phyloP scores from a whole-genome alignment of 192 early-diverging fungal genomes.

The Lobosporangium transversale region DNA sequence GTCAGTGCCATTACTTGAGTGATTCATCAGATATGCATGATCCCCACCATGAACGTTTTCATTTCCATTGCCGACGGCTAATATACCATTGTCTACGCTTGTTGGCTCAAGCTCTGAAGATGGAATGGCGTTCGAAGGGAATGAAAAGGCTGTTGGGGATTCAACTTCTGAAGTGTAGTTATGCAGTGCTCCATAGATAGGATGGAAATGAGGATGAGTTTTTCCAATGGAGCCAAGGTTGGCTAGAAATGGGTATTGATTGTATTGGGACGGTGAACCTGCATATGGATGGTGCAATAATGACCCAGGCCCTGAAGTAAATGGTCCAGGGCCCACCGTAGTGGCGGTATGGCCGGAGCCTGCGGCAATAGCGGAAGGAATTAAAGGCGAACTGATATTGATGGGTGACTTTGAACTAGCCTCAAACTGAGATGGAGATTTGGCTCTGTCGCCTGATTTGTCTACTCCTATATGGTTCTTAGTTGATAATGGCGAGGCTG shows the following conservation, averaged over 20 bases:
- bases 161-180: too few species aligned
- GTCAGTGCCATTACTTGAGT: neutral
- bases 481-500: neutral
- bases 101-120: too few species aligned
- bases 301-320: neutral
- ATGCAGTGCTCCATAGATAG: neutral
- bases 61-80: too few species aligned
- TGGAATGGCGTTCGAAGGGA: too few species aligned
- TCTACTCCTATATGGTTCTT: too few species aligned
- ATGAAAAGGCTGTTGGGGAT: too few species aligned
- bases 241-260: slow-evolving; percentile 33
- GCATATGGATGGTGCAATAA: neutral
- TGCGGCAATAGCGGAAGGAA: neutral
- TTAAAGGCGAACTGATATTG: slow-evolving; percentile 1
- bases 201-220: too few species aligned
- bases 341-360: neutral
- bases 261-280: slow-evolving; percentile 3
- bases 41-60: too few species aligned
- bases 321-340: neutral
- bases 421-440: slow-evolving; percentile 20
- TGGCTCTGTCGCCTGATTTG: neutral
- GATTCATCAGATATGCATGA: too few species aligned
- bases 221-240: slow-evolving; percentile 42
- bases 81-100: too few species aligned
- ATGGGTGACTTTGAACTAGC: neutral